phyloP scores from a whole-genome alignment of 148 eudicot species.

The Vaccinium vitisidaea region DNA sequence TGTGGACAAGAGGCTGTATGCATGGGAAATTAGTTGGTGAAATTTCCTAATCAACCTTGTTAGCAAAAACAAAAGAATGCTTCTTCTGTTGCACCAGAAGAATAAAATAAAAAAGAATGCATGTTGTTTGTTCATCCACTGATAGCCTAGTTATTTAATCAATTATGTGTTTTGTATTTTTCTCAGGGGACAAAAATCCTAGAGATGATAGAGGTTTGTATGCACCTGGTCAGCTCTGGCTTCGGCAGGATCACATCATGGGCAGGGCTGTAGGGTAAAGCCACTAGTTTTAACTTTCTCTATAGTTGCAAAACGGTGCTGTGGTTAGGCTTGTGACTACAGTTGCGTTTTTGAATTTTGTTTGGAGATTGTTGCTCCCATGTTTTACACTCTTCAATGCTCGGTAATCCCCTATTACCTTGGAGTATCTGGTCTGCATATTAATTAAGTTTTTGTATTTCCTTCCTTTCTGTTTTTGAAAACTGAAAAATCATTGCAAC shows the following conservation, averaged over 20 bases:
- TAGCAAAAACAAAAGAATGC: background rate
- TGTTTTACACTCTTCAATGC: background rate
- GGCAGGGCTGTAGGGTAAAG: conserved; percentile 88
- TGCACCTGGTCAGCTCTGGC: conserved; percentile 79
- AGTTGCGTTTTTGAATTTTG: background rate
- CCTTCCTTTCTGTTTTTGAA: background rate
- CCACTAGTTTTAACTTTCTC: background rate
- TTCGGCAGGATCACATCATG: conserved; percentile 73
- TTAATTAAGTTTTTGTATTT: conserved; percentile 3
- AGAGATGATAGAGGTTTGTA: conserved; percentile 68
- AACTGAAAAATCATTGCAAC: background rate
- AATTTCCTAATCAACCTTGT: background rate
- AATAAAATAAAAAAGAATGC: background rate
- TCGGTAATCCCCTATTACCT: background rate
- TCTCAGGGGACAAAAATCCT: conserved; percentile 69
- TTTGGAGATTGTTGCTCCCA: background rate
- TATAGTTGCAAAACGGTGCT: background rate
- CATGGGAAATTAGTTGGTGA: background rate
- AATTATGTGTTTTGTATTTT: background rate
- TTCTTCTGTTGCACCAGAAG: too few species aligned
- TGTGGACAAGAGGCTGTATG: background rate
- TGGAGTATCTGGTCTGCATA: background rate
- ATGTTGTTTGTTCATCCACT: background rate
- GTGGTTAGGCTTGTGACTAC: background rate
- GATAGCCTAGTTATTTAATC: background rate